These are phyloP conservation scores for Betula pendula DNA, from an alignment of 306 rosid genomes.

Conservation along the genomic window DNA sequence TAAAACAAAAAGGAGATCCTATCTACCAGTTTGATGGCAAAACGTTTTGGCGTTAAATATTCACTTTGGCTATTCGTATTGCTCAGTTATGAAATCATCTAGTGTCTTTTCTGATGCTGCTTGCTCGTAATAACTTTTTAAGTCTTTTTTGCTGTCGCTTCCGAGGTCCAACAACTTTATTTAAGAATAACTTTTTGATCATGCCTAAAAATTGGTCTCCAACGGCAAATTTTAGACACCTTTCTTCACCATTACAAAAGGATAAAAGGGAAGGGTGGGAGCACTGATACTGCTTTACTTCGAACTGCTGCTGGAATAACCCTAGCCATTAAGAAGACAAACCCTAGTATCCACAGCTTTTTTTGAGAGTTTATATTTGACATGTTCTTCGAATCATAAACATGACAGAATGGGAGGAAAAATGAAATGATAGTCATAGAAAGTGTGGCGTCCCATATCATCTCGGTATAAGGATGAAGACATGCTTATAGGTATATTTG, in stretches of 20 bases:
- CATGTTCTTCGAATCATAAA: background rate
- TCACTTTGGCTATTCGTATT: background rate
- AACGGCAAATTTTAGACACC: slow-evolving; percentile 5
- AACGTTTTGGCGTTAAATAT: background rate
- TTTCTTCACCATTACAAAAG: background rate
- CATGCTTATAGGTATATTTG: too few relatives aligned
- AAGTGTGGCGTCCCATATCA: too few relatives aligned
- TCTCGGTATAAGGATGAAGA: too few relatives aligned
- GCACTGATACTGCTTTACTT: background rate
- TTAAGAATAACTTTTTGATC: background rate
- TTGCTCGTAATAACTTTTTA: background rate
- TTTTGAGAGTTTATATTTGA: background rate
- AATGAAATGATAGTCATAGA: too few relatives aligned
- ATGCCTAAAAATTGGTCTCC: background rate
- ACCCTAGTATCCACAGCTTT: background rate
- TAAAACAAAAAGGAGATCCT: background rate
- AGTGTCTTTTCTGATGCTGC: background rate
- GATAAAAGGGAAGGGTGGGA: background rate
- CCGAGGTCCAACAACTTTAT: slow-evolving; percentile 1
- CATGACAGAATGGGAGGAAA: background rate
- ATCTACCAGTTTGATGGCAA: background rate
- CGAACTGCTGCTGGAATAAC: too few relatives aligned
- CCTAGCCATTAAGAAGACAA: background rate
- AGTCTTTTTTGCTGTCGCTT: background rate
- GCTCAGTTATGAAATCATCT: slow-evolving; percentile 4